Evolutionary conservation across 352 stramenopile genomes (phyloP).

Genomic region (Globisporangium nagaii): DNA sequence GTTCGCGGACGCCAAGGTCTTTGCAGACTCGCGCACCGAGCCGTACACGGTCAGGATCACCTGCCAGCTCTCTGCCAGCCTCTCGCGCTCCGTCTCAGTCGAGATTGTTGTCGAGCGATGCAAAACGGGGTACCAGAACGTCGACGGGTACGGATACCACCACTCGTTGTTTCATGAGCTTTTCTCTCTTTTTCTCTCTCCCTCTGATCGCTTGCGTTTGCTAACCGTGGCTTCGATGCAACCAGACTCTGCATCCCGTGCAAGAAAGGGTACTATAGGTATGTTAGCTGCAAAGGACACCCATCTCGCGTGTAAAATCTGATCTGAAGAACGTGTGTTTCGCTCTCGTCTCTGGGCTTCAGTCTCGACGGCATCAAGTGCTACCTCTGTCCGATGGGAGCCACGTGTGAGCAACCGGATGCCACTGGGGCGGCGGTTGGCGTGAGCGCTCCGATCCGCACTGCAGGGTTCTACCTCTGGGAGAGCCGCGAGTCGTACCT

Average conservation of each 20-base stretch:
- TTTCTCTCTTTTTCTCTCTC: background rate
- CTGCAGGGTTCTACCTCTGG: conserved; percentile 43
- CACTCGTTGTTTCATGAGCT: too few relatives aligned
- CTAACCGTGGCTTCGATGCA: too few relatives aligned
- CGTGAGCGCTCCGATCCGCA: conserved; percentile 31
- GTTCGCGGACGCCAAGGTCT: conserved; percentile 34
- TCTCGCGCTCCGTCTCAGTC: conserved; percentile 11
- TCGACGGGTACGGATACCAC: conserved; percentile 47
- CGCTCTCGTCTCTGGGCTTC: background rate
- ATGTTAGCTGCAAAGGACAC: background rate
- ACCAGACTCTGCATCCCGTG: conserved; percentile 44
- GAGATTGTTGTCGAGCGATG: conserved; percentile 49
- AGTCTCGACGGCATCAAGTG: conserved; percentile 63
- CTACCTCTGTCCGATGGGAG: conserved; percentile 53
- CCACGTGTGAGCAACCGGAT: conserved; percentile 37
- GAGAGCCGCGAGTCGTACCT: conserved; percentile 34
- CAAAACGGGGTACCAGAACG: conserved; percentile 52
- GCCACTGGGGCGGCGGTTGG: conserved; percentile 23
- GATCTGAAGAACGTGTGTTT: background rate
- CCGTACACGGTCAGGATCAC: conserved; percentile 41
- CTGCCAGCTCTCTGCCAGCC: conserved; percentile 27
- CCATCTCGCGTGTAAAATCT: background rate
- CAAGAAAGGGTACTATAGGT: conserved; percentile 67
- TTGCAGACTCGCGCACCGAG: conserved; percentile 18
- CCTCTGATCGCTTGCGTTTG: too few relatives aligned